Base-by-base conservation (phyloP, 768 basidiomycete species). In the Xerocomellus intermedius region DNA sequence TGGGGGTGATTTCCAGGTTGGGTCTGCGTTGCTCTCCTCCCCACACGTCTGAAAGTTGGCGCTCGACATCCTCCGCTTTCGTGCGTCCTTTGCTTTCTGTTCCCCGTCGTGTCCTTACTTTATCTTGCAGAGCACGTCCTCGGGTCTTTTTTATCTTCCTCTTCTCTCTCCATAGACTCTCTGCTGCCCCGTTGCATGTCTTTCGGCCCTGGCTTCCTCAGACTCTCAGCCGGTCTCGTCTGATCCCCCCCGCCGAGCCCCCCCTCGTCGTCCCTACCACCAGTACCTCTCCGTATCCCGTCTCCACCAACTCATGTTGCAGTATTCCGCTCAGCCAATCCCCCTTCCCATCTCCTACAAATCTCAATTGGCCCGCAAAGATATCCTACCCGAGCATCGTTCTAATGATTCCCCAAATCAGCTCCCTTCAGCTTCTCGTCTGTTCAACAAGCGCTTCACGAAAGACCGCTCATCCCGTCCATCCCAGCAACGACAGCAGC, bases 251-350 rank as follows among this genome's bases (percentile, higher is more conserved):
- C 57, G 48, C 60, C 73, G 62, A 69, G 69, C 58, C 67, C 69
- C 54, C 17, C 57, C 30, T 51, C 56, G 69, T 66, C 70, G 68
- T 64, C 63, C 56, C 41, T 71, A 64, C 62, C 60, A 68, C 57
- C 64, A 62, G 54, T 67, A 59, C 62, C 68, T 68, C 49, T 64
- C 65, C 38, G 68, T 68, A 38, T 68, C 64, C 54, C 62, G 47
- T 39, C 62, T 67, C 12, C 64, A 59, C 59, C 59, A 68, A 60
- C 77, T 70, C 73, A 85, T 85, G 84, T 81, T 85, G 80, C 83
- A 84, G 74, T 82, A 81, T 8, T 71, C 69, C 21, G 71, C 71
- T 3, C 69, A 71, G 49, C 69, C 70, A 32, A 70, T 70, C 12
- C 57, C 70, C 42, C 69, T 72, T 19, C 66, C 70, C 58, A 62